Percentiles rank a stretch among this genome's conserved stretches.
phyloP scores from a whole-genome alignment of 73 alveolate species.

The Tetrahymena thermophila region DNA sequence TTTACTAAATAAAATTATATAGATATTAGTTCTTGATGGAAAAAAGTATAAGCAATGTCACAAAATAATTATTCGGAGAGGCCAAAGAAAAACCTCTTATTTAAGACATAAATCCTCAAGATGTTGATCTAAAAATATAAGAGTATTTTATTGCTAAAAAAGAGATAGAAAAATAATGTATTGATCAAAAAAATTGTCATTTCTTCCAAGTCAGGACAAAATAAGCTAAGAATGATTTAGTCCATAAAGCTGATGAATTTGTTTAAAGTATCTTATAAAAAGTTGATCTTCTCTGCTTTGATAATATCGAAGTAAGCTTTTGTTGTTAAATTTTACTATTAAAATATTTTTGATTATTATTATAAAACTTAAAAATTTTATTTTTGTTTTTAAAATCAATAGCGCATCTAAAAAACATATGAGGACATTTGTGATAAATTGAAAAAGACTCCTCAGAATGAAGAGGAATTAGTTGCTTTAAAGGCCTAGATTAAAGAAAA shows the following conservation, averaged over 20 bases:
- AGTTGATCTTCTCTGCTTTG: not conserved
- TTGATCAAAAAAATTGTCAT: slow-evolving; percentile 30
- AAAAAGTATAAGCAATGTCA: not conserved
- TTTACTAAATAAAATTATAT: not conserved
- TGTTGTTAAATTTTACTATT: not conserved
- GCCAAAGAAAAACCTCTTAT: not conserved
- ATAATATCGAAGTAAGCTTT: not conserved
- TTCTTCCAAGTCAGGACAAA: slow-evolving; percentile 34
- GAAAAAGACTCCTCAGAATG: slow-evolving; percentile 34
- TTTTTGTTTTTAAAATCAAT: not conserved
- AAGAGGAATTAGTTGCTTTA: slow-evolving; percentile 26
- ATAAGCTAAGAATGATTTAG: slow-evolving; percentile 22
- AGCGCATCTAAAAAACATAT: not conserved
- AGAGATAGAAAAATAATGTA: slow-evolving; percentile 16
- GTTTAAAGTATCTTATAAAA: not conserved
- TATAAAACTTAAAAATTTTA: no score
- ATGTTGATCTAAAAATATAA: slow-evolving; percentile 12
- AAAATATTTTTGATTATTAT: no score
- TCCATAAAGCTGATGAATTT: slow-evolving; percentile 23
- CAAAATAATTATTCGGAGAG: slow-evolving; percentile 29
- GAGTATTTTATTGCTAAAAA: slow-evolving; percentile 24
- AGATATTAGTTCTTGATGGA: slow-evolving; percentile 21
- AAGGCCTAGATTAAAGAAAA: slow-evolving; percentile 29
- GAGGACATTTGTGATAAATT: slow-evolving; percentile 13
- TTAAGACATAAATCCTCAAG: slow-evolving; percentile 2